Conservation (phyloP, 2,329 filamentous ascomycete species). For the Fusarium albosuccineum region DNA sequence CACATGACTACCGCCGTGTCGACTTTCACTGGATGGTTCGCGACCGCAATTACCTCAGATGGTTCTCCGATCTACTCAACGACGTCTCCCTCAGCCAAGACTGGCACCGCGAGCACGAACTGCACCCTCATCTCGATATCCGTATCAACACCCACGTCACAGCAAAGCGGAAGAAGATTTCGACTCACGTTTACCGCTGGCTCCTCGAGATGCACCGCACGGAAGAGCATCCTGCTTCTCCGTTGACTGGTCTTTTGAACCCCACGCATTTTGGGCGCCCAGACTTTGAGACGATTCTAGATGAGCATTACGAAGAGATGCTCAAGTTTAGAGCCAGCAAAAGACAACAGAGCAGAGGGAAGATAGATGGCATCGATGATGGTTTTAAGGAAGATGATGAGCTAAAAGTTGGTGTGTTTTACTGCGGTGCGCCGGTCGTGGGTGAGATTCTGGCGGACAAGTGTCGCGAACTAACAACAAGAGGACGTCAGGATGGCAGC, state of each 20-base stretch:
- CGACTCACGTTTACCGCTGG: conserved; percentile 67
- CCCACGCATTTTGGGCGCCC: conserved; percentile 67
- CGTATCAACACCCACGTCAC: conserved; percentile 70
- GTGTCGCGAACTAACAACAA: conserved; percentile 63
- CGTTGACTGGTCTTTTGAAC: conserved; percentile 66
- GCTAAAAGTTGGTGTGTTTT: conserved; percentile 67
- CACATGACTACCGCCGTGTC: conserved; percentile 61
- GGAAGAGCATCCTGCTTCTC: conserved; percentile 62
- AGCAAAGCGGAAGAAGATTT: conserved; percentile 65
- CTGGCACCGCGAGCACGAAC: conserved; percentile 54
- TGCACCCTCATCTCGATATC: conserved; percentile 61
- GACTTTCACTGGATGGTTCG: conserved; percentile 73
- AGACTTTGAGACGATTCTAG: conserved; percentile 65
- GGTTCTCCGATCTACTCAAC: conserved; percentile 70
- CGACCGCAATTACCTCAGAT: conserved; percentile 67
- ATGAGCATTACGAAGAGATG: conserved; percentile 68
- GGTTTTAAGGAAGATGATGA: conserved; percentile 47
- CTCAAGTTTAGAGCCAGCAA: conserved; percentile 50
- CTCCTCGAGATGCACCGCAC: conserved; percentile 69
- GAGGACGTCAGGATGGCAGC: conserved; percentile 64
- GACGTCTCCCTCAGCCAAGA: conserved; percentile 56
- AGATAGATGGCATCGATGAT: conserved; percentile 4
- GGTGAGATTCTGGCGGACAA: conserved; percentile 68
- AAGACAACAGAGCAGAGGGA: not conserved
- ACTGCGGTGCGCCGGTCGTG: conserved; percentile 68